Conservation (phyloP, 2,329 filamentous ascomycete genomes). For the Ceratocystis cubensis region DNA sequence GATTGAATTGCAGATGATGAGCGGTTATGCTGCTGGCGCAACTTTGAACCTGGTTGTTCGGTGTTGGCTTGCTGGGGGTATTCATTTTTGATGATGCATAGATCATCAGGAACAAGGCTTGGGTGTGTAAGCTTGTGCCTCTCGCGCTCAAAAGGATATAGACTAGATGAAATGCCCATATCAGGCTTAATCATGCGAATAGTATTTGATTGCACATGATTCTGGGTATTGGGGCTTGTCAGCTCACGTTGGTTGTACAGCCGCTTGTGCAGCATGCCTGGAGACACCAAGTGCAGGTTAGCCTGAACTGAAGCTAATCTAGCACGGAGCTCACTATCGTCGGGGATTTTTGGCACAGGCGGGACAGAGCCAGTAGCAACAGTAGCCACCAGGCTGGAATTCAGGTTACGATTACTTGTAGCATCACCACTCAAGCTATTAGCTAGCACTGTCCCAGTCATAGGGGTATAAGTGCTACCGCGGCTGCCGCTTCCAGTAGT, state of each 20-base stretch:
- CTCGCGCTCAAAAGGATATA: not conserved
- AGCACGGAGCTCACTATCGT: not conserved
- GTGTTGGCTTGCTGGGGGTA: not conserved
- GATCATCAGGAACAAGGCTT: constrained; percentile 14
- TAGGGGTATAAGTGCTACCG: not conserved
- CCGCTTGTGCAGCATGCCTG: constrained; percentile 4
- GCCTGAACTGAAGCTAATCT: not conserved
- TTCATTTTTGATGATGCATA: constrained; percentile 13
- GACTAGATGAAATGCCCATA: not conserved
- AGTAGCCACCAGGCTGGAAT: not conserved
- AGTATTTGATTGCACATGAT: not conserved
- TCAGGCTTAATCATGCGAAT: constrained; percentile 11
- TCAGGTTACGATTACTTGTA: not conserved
- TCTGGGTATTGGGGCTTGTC: not conserved
- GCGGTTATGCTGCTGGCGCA: not conserved
- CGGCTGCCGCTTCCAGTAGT: not conserved
- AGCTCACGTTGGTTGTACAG: constrained; percentile 1
- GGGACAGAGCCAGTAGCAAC: constrained; percentile 3
- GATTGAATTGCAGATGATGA: not conserved
- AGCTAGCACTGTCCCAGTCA: not conserved
- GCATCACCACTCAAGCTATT: not conserved
- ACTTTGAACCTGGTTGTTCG: not conserved
- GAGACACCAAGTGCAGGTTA: not conserved
- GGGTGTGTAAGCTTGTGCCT: constrained; percentile 13
- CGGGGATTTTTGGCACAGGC: constrained; percentile 6